Evolutionary conservation across 2,329 filamentous ascomycete species (phyloP).

Genomic region (Colletotrichum godetiae): DNA sequence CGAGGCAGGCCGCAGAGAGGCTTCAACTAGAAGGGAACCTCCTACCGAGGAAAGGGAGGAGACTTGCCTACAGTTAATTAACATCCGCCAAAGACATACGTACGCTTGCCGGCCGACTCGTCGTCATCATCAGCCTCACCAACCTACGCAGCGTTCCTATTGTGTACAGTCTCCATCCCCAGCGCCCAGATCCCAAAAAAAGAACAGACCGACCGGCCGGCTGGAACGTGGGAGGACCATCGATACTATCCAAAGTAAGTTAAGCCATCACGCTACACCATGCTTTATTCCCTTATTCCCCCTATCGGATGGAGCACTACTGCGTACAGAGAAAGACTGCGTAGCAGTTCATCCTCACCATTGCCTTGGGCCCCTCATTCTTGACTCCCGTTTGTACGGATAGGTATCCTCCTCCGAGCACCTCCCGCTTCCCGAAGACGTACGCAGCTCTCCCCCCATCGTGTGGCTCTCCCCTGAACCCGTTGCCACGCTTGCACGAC

Average conservation of each 20-base stretch:
- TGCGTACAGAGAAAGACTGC: background rate
- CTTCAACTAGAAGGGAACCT: background rate
- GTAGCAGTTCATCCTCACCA: conserved; percentile 2
- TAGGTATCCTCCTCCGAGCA: background rate
- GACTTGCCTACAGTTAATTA: conserved; percentile 6
- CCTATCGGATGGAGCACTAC: conserved; percentile 3
- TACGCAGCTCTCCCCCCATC: conserved; percentile 11
- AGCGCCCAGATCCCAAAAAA: conserved; percentile 17
- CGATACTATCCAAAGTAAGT: background rate
- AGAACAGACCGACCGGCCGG: background rate
- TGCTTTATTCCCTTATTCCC: background rate
- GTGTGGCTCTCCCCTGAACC: conserved; percentile 9
- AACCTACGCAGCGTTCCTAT: conserved; percentile 1
- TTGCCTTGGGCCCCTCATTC: conserved; percentile 6
- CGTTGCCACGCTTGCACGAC: background rate
- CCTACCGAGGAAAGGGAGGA: background rate
- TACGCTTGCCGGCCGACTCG: background rate
- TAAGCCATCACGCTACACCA: conserved; percentile 8
- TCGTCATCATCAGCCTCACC: conserved; percentile 31
- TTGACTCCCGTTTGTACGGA: background rate
- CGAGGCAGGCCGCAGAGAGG: background rate
- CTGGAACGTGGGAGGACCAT: background rate
- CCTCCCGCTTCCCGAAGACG: conserved; percentile 27
- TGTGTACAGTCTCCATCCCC: background rate
- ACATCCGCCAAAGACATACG: conserved; percentile 15